Percentiles rank a stretch among this genome's conserved stretches.
Conservation (phyloP, 306 rosid genomes). For the Amphicarpaea edgeworthii region DNA sequence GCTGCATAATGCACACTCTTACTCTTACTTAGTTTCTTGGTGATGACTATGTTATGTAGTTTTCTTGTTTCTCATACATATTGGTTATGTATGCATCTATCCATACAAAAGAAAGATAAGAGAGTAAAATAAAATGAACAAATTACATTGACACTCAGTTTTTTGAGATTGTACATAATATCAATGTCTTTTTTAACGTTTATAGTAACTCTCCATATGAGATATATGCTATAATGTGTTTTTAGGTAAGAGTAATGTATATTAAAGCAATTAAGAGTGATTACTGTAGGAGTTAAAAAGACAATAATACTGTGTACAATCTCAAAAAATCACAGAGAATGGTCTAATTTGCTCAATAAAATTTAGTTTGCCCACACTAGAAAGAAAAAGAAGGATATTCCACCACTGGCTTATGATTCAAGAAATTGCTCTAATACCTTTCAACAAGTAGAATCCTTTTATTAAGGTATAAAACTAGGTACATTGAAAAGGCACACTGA, state of each 20-base stretch:
- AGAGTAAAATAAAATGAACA: background rate
- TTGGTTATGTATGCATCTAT: background rate
- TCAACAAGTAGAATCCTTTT: conserved; percentile 24
- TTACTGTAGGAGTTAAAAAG: background rate
- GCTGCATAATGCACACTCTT: background rate
- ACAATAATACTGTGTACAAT: background rate
- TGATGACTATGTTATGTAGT: background rate
- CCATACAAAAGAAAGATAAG: background rate
- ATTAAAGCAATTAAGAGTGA: background rate
- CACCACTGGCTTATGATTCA: background rate
- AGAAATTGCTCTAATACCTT: conserved; percentile 1
- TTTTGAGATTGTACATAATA: background rate
- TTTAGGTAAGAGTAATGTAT: background rate
- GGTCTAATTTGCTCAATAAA: background rate
- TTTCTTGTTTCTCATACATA: background rate
- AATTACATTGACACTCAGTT: background rate
- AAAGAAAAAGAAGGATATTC: background rate
- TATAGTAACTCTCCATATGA: background rate
- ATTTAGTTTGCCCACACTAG: background rate
- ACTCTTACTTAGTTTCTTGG: background rate
- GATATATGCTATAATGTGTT: no score
- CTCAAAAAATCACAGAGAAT: no score
- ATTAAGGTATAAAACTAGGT: conserved; percentile 31
- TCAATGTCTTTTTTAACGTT: background rate
- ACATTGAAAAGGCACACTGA: conserved; percentile 23